Conservation (phyloP, 2,329 filamentous ascomycete species). For the Epichloe elymi region DNA sequence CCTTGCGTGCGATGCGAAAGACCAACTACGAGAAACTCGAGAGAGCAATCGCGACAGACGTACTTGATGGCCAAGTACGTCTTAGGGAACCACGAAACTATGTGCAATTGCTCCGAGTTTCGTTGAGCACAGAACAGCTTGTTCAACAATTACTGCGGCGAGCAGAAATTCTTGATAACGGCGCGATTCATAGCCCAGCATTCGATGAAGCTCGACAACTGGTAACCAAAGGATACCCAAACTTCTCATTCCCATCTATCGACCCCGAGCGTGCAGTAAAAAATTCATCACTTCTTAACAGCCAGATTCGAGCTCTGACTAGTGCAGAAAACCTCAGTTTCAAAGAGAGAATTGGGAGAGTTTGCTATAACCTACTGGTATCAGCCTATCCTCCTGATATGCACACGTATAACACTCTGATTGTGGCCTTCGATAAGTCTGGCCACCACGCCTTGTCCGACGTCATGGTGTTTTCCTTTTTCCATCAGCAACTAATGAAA, state of each 20-base stretch:
- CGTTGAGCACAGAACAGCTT: slow-evolving; percentile 14
- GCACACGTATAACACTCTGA: slow-evolving; percentile 57
- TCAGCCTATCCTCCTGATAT: slow-evolving; percentile 49
- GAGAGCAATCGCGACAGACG: slow-evolving; percentile 16
- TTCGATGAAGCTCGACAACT: slow-evolving; percentile 18
- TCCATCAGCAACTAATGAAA: slow-evolving; percentile 27
- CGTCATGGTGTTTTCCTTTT: slow-evolving; percentile 37
- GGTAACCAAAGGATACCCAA: slow-evolving; percentile 5
- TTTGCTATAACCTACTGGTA: slow-evolving; percentile 55
- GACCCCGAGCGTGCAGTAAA: slow-evolving; percentile 13
- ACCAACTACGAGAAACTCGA: slow-evolving; percentile 20
- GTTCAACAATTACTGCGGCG: slow-evolving; percentile 19
- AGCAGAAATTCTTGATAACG: slow-evolving; percentile 12
- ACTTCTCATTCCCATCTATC: slow-evolving; percentile 17
- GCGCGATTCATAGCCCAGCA: slow-evolving; percentile 12
- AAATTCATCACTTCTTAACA: slow-evolving; percentile 18
- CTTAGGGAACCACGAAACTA: slow-evolving; percentile 13
- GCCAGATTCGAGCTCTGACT: slow-evolving; percentile 17
- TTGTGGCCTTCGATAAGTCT: slow-evolving; percentile 48
- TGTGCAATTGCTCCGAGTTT: slow-evolving; percentile 16
- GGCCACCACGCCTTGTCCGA: slow-evolving; percentile 37
- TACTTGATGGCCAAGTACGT: slow-evolving; percentile 9
- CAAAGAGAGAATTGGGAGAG: slow-evolving; percentile 23
- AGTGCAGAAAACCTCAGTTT: slow-evolving; percentile 11
- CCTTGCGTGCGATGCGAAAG: slow-evolving; percentile 10